Conservation (phyloP, 371 early-diverging fungal species). For the Umbelopsis sp. region DNA sequence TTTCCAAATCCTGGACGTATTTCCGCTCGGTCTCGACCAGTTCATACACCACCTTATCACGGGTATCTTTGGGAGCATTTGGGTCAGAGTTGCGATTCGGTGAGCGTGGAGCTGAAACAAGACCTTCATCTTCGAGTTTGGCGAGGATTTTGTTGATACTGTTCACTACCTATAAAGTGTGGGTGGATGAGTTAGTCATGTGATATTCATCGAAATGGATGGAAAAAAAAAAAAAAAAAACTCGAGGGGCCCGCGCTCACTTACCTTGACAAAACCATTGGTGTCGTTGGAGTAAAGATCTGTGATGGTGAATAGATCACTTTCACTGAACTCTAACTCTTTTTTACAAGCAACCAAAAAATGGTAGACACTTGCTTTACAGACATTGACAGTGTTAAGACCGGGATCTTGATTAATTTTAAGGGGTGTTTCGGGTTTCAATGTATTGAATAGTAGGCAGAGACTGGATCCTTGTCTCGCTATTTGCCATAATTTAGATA, state of each 20-base stretch:
- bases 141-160: constrained; percentile 74
- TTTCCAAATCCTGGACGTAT: constrained; percentile 90
- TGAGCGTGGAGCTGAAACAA: constrained; percentile 56
- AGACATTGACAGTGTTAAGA: constrained; percentile 70
- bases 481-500: constrained; percentile 83
- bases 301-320: constrained; percentile 84
- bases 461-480: constrained; percentile 92
- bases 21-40: constrained; percentile 93
- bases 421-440: constrained; percentile 61
- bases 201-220: background rate
- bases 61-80: constrained; percentile 76
- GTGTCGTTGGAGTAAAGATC: constrained; percentile 95
- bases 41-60: constrained; percentile 87
- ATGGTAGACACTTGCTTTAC: constrained; percentile 84
- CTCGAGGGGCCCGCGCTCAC: no score
- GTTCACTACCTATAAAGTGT: constrained; percentile 56
- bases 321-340: constrained; percentile 70
- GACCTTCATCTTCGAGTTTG: constrained; percentile 68
- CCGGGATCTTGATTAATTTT: constrained; percentile 63
- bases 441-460: constrained; percentile 81
- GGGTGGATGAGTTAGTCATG: constrained; percentile 12
- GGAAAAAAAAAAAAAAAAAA: background rate
- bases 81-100: constrained; percentile 58
- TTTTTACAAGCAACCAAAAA: constrained; percentile 77
- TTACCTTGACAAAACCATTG: constrained; percentile 93